These are phyloP conservation scores for Xerocomus minutiporus DNA, from an alignment of 1,284 basidiomycete genomes.

Conservation along the genomic window DNA sequence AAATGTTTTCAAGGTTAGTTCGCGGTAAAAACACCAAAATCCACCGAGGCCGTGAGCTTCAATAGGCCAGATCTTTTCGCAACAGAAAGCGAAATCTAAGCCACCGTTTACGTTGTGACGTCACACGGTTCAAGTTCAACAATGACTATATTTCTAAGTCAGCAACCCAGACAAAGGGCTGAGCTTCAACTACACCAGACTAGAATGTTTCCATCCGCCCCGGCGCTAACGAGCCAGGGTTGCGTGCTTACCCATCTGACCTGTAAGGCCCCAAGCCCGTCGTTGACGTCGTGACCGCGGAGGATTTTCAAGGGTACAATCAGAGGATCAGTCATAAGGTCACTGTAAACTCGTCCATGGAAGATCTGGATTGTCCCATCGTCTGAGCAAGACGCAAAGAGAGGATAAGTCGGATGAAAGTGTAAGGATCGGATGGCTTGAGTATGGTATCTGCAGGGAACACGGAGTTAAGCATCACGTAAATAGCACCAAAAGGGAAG, in stretches of 20 bases:
- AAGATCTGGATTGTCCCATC: slow-evolving; percentile 97
- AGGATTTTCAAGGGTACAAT: slow-evolving; percentile 98
- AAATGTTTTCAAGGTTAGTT: slow-evolving; percentile 3
- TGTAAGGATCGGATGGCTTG: slow-evolving; percentile 88
- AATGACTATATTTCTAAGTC: slow-evolving; percentile 25
- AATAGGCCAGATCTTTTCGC: not conserved
- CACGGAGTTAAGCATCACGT: slow-evolving; percentile 12
- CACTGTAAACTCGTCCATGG: slow-evolving; percentile 91
- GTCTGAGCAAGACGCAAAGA: slow-evolving; percentile 94
- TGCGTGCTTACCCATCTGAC: slow-evolving; percentile 85
- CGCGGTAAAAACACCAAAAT: not conserved
- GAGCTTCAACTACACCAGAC: slow-evolving; percentile 76
- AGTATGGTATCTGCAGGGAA: slow-evolving; percentile 73
- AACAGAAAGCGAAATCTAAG: not conserved
- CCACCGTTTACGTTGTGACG: slow-evolving; percentile 12
- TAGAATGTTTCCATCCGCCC: slow-evolving; percentile 86
- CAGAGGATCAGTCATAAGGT: slow-evolving; percentile 92
- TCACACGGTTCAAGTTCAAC: slow-evolving; percentile 26
- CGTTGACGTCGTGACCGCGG: slow-evolving; percentile 78
- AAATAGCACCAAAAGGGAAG: slow-evolving; percentile 1
- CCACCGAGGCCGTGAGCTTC: not conserved
- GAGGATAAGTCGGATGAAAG: slow-evolving; percentile 92
- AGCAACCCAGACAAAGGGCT: slow-evolving; percentile 28
- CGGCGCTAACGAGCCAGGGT: slow-evolving; percentile 92
- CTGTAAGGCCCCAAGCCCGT: slow-evolving; percentile 89